Evolutionary conservation across 2,329 filamentous ascomycete genomes (phyloP).

Genomic region (Scleromitrula shiraiana): DNA sequence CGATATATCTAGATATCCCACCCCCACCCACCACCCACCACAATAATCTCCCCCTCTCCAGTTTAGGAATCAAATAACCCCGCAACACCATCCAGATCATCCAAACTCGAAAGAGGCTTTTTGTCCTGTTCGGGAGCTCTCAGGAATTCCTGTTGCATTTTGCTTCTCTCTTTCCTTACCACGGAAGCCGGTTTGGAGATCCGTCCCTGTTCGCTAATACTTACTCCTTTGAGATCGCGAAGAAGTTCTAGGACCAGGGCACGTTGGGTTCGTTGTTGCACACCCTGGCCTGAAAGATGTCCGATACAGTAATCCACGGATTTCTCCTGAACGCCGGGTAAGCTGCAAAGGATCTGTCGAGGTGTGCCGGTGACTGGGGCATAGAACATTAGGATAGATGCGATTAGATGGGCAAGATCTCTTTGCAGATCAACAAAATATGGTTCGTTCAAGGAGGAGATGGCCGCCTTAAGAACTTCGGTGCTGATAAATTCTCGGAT

Average conservation of each 20-base stretch:
- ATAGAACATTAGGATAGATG: conserved; percentile 74
- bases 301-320: conserved; percentile 59
- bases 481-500: conserved; percentile 86
- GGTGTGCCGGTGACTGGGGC: conserved; percentile 62
- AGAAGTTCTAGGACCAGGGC: conserved; percentile 77
- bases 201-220: conserved; percentile 88
- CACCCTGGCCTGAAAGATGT: conserved; percentile 48
- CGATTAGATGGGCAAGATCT: conserved; percentile 81
- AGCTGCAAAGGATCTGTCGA: conserved; percentile 62
- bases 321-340: conserved; percentile 66
- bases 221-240: conserved; percentile 79
- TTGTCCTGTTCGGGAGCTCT: conserved; percentile 31
- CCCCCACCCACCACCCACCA: background rate
- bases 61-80: conserved; percentile 22
- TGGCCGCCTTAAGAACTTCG: conserved; percentile 82
- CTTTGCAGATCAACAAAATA: conserved; percentile 97
- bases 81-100: conserved; percentile 26
- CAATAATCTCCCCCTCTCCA: background rate
- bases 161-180: conserved; percentile 41
- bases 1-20: no score
- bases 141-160: conserved; percentile 62
- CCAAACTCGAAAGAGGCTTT: background rate
- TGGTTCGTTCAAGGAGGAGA: conserved; percentile 84
- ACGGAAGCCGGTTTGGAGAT: conserved; percentile 48
- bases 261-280: conserved; percentile 67